Conservation (phyloP, 495 filamentous ascomycete genomes). For the Achaetomiella virescens region DNA sequence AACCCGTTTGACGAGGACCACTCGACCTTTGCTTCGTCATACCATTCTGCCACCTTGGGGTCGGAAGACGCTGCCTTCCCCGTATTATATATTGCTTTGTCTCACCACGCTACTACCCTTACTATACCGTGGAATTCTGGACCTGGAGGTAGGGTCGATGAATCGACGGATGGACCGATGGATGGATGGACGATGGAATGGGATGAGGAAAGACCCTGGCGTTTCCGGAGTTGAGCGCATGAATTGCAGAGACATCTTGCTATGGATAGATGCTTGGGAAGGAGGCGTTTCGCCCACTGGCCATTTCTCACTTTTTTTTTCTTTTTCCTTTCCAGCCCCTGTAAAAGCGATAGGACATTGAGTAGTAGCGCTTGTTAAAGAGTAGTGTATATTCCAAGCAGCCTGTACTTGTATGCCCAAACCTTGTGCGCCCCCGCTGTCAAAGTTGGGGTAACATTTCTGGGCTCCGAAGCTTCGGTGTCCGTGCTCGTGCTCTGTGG, state of each 20-base stretch:
- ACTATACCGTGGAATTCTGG: not conserved
- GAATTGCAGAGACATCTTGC: not conserved
- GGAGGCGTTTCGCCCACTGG: not conserved
- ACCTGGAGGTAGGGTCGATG: not conserved
- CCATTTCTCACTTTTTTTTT: not conserved
- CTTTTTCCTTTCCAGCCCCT: not conserved
- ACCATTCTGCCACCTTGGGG: not conserved
- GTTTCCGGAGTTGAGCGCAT: constrained; percentile 8
- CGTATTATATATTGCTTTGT: not conserved
- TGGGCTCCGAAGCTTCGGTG: no score
- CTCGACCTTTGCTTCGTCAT: no score
- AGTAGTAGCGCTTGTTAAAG: constrained; percentile 1
- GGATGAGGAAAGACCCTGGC: not conserved
- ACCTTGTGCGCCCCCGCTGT: no score
- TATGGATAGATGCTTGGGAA: not conserved
- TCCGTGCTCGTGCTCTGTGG: no score
- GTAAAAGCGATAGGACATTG: constrained; percentile 5
- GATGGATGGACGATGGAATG: not conserved
- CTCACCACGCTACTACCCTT: not conserved
- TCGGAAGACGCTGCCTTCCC: not conserved
- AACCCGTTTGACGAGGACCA: no score
- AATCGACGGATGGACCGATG: not conserved
- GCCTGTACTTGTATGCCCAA: not conserved
- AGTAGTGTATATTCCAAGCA: constrained; percentile 7
- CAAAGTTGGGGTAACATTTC: no score